Evolutionary conservation across 2,329 filamentous ascomycete genomes (phyloP).

Genomic region (Aureobasidium sp.): DNA sequence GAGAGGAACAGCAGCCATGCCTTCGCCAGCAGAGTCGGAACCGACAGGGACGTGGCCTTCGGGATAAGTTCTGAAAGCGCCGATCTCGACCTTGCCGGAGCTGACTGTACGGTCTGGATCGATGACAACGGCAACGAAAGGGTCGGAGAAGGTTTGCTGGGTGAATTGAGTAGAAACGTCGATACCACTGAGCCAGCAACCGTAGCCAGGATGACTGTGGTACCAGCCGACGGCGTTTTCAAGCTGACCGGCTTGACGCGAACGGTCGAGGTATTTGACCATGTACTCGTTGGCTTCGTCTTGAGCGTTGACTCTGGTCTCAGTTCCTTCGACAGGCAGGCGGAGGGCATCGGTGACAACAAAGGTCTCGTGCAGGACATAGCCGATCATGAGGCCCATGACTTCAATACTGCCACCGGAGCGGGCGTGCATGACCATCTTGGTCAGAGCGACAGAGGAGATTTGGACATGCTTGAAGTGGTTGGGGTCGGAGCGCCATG

Average conservation of each 20-base stretch:
- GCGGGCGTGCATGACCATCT: slow-evolving; percentile 99
- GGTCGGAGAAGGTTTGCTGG: slow-evolving; percentile 80
- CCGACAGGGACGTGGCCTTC: slow-evolving; percentile 54
- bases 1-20: slow-evolving; percentile 73
- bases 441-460: slow-evolving; percentile 85
- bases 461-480: slow-evolving; percentile 94
- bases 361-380: slow-evolving; percentile 75
- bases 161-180: slow-evolving; percentile 82
- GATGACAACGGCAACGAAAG: slow-evolving; percentile 91
- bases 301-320: slow-evolving; percentile 94
- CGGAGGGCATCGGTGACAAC: slow-evolving; percentile 92
- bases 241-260: slow-evolving; percentile 64
- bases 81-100: slow-evolving; percentile 93
- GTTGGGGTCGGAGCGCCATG: slow-evolving; percentile 70
- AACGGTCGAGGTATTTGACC: slow-evolving; percentile 70
- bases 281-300: slow-evolving; percentile 97
- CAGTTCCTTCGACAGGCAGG: slow-evolving; percentile 93
- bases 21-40: slow-evolving; percentile 29
- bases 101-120: slow-evolving; percentile 94
- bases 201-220: slow-evolving; percentile 94
- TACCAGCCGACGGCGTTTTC: slow-evolving; percentile 99
- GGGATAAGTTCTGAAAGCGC: slow-evolving; percentile 88
- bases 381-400: slow-evolving; percentile 98
- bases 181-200: slow-evolving; percentile 95
- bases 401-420: slow-evolving; percentile 86